Evolutionary conservation across 306 rosid genomes (phyloP).

Genomic region (Senna tora): DNA sequence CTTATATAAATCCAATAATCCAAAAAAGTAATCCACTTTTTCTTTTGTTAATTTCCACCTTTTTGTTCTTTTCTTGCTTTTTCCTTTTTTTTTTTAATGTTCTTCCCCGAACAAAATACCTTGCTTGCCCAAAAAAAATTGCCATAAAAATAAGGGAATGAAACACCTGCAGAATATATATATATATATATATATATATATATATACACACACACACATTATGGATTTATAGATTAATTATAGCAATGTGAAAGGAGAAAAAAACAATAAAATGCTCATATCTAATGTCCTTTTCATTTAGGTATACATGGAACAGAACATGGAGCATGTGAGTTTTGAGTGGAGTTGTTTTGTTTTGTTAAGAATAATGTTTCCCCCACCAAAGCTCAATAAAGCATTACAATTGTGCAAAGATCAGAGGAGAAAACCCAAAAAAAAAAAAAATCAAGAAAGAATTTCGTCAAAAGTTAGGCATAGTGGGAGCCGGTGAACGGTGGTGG

Average conservation of each 20-base stretch:
- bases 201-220: too few species aligned
- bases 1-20: background rate
- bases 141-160: background rate
- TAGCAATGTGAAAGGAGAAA: constrained; percentile 25
- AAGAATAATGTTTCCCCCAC: constrained; percentile 34
- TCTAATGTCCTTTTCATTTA: constrained; percentile 34
- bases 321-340: constrained; percentile 22
- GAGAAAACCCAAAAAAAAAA: background rate
- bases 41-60: background rate
- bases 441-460: constrained; percentile 29
- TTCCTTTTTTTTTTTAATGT: background rate
- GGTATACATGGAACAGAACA: background rate
- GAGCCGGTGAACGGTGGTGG: constrained; percentile 64
- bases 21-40: background rate
- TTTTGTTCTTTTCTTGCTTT: background rate
- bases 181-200: too few species aligned
- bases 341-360: constrained; percentile 43
- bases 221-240: background rate
- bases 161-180: too few species aligned
- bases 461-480: constrained; percentile 64
- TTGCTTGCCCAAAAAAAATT: background rate
- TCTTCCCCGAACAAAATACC: background rate
- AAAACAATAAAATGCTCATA: constrained; percentile 12
- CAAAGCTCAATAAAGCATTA: constrained; percentile 26
- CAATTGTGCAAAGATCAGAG: too few species aligned